A percentile compares a stretch with the other conserved stretches of the same genome.
phyloP scores from a whole-genome alignment of 108 stramenopile genomes.

The Skeletonema tropicum region DNA sequence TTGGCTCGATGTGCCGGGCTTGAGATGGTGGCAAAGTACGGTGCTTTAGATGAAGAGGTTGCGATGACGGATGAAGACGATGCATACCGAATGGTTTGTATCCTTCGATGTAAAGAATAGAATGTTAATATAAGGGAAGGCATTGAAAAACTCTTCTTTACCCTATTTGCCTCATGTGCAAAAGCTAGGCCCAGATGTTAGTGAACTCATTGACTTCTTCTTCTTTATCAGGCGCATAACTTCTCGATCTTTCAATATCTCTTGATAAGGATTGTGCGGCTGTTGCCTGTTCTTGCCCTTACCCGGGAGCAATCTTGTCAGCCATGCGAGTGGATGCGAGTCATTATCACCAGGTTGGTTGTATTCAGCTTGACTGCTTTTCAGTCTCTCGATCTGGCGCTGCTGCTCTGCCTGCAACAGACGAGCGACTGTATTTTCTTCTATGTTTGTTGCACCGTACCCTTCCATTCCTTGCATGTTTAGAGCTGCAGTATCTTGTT shows the following conservation, averaged over 20 bases:
- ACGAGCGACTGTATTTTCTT: not conserved
- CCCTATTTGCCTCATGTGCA: constrained; percentile 7
- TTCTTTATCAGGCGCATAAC: constrained; percentile 19
- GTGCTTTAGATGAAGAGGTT: constrained; percentile 71
- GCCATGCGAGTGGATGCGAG: not conserved
- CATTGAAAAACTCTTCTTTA: too few species aligned
- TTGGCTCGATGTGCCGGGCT: constrained; percentile 69
- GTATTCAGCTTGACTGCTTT: not conserved
- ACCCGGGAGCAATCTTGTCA: constrained; percentile 1
- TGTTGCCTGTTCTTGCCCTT: constrained; percentile 5
- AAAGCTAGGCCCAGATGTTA: constrained; percentile 19
- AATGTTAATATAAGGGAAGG: not conserved
- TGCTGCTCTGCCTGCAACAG: constrained; percentile 6
- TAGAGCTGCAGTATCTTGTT: not conserved
- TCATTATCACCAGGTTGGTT: not conserved
- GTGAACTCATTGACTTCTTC: constrained; percentile 12
- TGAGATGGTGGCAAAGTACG: constrained; percentile 72
- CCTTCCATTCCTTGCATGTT: not conserved
- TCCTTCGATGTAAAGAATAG: constrained; percentile 36
- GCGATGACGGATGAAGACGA: constrained; percentile 71
- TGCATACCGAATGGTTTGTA: constrained; percentile 83
- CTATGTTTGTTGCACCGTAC: constrained; percentile 15
- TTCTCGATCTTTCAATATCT: constrained; percentile 1
- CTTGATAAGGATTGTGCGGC: constrained; percentile 20
- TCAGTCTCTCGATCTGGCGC: constrained; percentile 11